Evolutionary conservation across 164 flowering plant genomes (phyloP).

Genomic region (Chloranthus sessilifolius): DNA sequence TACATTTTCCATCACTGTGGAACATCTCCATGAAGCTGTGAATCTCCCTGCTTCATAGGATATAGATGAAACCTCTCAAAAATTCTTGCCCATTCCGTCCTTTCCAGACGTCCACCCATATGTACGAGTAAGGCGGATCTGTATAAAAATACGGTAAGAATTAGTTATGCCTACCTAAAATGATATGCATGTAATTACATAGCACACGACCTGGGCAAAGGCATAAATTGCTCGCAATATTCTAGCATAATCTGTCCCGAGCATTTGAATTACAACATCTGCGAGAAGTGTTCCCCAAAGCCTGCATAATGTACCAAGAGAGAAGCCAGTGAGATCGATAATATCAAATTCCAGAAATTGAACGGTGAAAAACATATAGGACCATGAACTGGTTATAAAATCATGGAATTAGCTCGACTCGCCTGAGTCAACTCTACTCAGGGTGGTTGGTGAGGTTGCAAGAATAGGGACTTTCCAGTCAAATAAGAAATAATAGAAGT

Average conservation of each 20-base stretch:
- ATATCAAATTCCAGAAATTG: too few species aligned
- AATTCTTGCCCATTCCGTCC: too few species aligned
- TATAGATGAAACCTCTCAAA: too few species aligned
- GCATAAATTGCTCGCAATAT: slow-evolving; percentile 85
- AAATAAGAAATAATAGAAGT: too few species aligned
- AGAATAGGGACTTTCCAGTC: neutral
- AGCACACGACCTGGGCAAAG: slow-evolving; percentile 67
- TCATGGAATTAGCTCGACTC: too few species aligned
- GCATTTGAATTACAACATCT: slow-evolving; percentile 92
- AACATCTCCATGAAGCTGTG: too few species aligned
- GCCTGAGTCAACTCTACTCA: too few species aligned
- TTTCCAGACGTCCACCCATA: slow-evolving; percentile 33
- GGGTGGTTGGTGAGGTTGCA: neutral
- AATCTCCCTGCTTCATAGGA: too few species aligned
- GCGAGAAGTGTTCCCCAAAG: slow-evolving; percentile 94
- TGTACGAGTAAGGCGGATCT: slow-evolving; percentile 66
- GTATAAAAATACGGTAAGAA: slow-evolving; percentile 12
- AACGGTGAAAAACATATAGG: too few species aligned
- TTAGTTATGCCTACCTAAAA: neutral
- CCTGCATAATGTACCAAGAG: slow-evolving; percentile 33
- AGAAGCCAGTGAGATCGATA: neutral
- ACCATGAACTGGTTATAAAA: too few species aligned
- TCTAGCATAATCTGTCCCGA: slow-evolving; percentile 97
- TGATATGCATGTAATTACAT: neutral
- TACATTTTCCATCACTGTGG: too few species aligned